Evolutionary conservation across 768 basidiomycete genomes (phyloP).

Genomic region (Rhodotorula toruloides): DNA sequence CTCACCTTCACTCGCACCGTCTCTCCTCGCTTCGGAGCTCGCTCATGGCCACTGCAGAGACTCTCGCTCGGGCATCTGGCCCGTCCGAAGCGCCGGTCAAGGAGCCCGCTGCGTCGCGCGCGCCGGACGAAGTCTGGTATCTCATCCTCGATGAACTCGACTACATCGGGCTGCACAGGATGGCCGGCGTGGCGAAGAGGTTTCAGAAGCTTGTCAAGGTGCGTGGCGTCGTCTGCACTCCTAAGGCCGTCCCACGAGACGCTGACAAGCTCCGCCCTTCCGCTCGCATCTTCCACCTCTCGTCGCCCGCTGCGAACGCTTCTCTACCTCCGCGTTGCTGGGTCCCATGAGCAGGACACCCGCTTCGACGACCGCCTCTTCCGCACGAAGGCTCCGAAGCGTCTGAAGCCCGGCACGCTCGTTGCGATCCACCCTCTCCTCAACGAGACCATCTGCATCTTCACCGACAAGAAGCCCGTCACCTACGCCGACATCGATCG

Average conservation of each 20-base stretch:
- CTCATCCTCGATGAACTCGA: neutral
- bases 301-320: too few species aligned
- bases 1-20: too few species aligned
- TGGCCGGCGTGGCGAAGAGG: neutral
- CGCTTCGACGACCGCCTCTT: neutral
- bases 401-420: neutral
- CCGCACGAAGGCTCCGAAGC: neutral
- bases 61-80: too few species aligned
- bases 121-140: neutral
- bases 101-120: too few species aligned
- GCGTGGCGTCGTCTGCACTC: neutral
- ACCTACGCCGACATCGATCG: neutral
- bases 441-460: neutral
- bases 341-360: neutral
- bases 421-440: constrained; percentile 1
- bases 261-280: neutral
- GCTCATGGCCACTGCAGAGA: too few species aligned
- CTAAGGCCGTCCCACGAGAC: neutral
- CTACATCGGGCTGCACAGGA: neutral
- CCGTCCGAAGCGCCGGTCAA: too few species aligned
- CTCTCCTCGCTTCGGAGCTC: too few species aligned
- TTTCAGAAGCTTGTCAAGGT: neutral
- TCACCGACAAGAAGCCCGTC: neutral
- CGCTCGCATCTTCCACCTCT: neutral
- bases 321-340: too few species aligned